Percentiles rank a stretch among this genome's conserved stretches.
These are phyloP conservation scores for Xylariaceae sp. DNA, from an alignment of 2,329 filamentous ascomycete species.

Conservation along the genomic window DNA sequence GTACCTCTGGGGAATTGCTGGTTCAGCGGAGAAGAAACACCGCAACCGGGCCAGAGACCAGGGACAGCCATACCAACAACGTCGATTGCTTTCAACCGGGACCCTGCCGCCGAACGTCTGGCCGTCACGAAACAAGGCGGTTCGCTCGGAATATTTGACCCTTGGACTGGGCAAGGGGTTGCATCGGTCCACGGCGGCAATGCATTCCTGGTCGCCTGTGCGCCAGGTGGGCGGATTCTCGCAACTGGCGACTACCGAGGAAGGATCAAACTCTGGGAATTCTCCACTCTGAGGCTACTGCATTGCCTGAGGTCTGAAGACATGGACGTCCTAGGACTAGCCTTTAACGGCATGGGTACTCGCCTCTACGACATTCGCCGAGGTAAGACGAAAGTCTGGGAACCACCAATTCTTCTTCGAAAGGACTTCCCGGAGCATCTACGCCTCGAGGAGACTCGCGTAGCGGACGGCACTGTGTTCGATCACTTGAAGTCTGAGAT, in stretches of 20 bases:
- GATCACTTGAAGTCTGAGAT: background rate
- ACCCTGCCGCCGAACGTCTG: conserved; percentile 9
- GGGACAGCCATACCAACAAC: background rate
- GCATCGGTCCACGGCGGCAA: conserved; percentile 6
- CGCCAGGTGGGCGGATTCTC: conserved; percentile 6
- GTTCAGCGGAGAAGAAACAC: conserved; percentile 7
- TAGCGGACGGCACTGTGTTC: too few relatives aligned
- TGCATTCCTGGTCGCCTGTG: conserved; percentile 4
- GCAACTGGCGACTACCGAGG: conserved; percentile 7
- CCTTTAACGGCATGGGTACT: conserved; percentile 4
- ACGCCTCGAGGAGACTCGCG: conserved; percentile 8
- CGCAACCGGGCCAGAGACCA: too few relatives aligned
- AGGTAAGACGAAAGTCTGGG: conserved; percentile 8
- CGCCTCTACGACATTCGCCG: conserved; percentile 7
- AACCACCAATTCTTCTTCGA: conserved; percentile 5
- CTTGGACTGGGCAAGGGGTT: conserved; percentile 4
- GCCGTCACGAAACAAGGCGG: conserved; percentile 7
- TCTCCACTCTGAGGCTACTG: conserved; percentile 4
- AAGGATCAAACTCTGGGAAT: conserved; percentile 9
- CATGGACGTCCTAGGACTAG: conserved; percentile 6
- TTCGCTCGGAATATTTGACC: conserved; percentile 5
- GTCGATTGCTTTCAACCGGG: conserved; percentile 9
- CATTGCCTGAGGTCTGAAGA: conserved; percentile 7
- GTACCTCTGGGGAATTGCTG: conserved; percentile 2
- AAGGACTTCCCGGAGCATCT: conserved; percentile 5